Percentiles rank a stretch among this genome's conserved stretches.
These are phyloP conservation scores for Gossypium davidsonii DNA, from an alignment of 441 rosid species.

Conservation along the genomic window DNA sequence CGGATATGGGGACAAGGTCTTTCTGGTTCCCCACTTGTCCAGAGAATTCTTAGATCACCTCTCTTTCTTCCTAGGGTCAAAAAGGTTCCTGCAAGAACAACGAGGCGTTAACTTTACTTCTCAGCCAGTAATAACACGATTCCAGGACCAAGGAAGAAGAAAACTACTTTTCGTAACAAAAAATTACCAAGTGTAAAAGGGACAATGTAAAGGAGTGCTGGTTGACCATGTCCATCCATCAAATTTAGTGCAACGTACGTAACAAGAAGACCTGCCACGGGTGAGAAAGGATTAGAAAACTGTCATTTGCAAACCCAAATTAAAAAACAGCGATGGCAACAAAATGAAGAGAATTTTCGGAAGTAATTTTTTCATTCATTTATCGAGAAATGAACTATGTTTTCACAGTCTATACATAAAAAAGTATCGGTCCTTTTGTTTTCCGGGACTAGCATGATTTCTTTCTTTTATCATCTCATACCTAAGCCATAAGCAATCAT, in stretches of 20 bases:
- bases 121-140: background rate
- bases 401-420: background rate
- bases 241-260: constrained; percentile 63
- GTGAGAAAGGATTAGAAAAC: background rate
- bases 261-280: constrained; percentile 49
- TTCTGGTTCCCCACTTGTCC: constrained; percentile 66
- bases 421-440: background rate
- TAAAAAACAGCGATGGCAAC: background rate
- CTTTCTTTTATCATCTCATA: constrained; percentile 22
- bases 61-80: constrained; percentile 45
- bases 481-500: constrained; percentile 93
- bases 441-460: background rate
- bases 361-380: background rate
- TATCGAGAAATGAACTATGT: background rate
- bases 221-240: constrained; percentile 85
- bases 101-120: background rate
- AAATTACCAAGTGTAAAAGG: constrained; percentile 55
- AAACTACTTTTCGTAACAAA: background rate
- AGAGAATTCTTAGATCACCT: constrained; percentile 47
- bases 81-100: constrained; percentile 44
- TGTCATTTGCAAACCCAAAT: background rate
- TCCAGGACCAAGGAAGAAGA: background rate
- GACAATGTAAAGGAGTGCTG: constrained; percentile 66
- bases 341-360: background rate
- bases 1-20: constrained; percentile 51